These are phyloP conservation scores for Abelmoschus esculentus DNA, from an alignment of 345 rosid genomes.

Conservation along the genomic window DNA sequence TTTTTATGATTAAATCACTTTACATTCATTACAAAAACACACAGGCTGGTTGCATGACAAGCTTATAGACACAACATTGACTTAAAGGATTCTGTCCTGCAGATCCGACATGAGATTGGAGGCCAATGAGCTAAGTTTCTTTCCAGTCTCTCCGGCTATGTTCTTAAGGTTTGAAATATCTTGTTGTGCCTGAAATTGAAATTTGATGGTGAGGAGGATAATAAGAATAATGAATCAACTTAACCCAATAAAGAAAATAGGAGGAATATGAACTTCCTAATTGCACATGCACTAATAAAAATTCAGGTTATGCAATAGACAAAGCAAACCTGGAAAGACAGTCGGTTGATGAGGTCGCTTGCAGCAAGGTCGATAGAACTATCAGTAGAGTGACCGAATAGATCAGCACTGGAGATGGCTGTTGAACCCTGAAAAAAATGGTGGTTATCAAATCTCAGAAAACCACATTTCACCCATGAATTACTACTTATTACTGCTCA, in stretches of 20 bases:
- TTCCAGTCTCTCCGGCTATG: conserved; percentile 92
- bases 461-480: not conserved
- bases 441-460: not conserved
- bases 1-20: too few relatives aligned
- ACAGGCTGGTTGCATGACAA: conserved; percentile 5
- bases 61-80: not conserved
- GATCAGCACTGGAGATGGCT: conserved; percentile 95
- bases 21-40: too few relatives aligned
- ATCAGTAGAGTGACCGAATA: conserved; percentile 59
- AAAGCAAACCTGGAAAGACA: conserved; percentile 75
- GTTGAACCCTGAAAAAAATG: conserved; percentile 56
- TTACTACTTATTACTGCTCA: not conserved
- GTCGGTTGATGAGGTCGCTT: conserved; percentile 71
- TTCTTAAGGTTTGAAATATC: conserved; percentile 78
- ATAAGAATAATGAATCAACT: not conserved
- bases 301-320: too few relatives aligned
- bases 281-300: not conserved
- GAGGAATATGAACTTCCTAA: too few relatives aligned
- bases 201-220: too few relatives aligned
- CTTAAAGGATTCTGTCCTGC: conserved; percentile 84
- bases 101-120: conserved; percentile 70
- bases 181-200: conserved; percentile 65
- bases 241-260: not conserved
- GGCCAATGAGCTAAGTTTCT: conserved; percentile 77
- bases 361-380: conserved; percentile 61